Base-by-base conservation (phyloP, 139 green algal species). In the Dunaliella sp. region DNA sequence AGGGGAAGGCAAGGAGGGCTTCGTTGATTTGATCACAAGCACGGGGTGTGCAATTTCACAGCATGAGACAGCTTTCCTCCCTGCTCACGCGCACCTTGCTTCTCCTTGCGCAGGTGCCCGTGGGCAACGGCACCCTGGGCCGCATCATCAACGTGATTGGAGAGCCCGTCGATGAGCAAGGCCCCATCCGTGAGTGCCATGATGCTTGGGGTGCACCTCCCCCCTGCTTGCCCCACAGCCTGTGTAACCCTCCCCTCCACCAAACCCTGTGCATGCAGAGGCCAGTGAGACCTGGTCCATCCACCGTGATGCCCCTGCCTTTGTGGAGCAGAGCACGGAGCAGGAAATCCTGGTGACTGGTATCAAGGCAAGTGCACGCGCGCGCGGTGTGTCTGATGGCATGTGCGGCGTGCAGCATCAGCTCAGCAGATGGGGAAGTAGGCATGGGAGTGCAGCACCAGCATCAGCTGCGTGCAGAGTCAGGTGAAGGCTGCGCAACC, bases 131-230 rank as follows among this genome's bases (percentile, higher is more conserved):
- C 80, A 99, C 98, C 12, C 91, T 99, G 82, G 98, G 98, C 3
- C 94, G 98, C 83, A 99, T 99, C 92, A 98, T 99, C 86, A 99
- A 99, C 88, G 98, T 99, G 37, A 99, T 99, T 89, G 98, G 98
- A 65, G 98, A 99, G 92, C 96, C 98, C 28, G 97, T 99, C 75
- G 98, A 99, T 83, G 98, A 99, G 92, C 93, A 91, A 57, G 98
- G 98, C 38, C 98, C 98, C 77, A 95, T 99, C 48, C 87, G 94
- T 96, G 74, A 94, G 95, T 33, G 48, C 48, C 77, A 82, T 82
- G 77, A 2, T 22, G 2, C 31, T 33, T 7, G 12, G 28, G 7
- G 22, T 33, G 28, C 73, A 79, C n/a, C 16, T 22, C n/a, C n/a
- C 16, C 73, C 12, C 36, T 34, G 37, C 36, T 38, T n/a, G 16